Percentiles rank a stretch among this genome's conserved stretches.
phyloP scores from a whole-genome alignment of 23 red algal species.

The Pyropia yezoensis region DNA sequence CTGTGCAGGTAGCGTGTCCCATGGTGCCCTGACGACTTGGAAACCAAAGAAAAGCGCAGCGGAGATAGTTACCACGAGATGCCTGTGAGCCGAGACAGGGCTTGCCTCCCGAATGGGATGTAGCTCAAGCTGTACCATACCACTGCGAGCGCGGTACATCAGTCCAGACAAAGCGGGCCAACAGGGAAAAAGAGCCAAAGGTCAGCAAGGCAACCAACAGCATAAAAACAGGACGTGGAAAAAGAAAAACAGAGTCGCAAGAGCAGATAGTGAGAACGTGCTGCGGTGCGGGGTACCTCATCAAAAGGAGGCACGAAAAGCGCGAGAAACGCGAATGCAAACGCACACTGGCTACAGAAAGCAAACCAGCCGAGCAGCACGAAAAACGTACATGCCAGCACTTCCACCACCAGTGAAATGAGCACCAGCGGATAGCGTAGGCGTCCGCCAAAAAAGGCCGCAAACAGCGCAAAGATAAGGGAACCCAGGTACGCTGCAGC shows the following conservation, averaged over 20 bases:
- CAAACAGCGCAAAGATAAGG: conserved; percentile 62
- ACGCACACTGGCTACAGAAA: too few species aligned
- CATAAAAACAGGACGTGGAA: background rate
- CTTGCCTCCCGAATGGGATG: conserved; percentile 57
- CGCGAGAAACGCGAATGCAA: too few species aligned
- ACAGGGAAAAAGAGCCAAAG: background rate
- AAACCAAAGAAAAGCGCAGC: too few species aligned
- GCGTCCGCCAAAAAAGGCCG: conserved; percentile 54
- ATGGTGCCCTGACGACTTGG: too few species aligned
- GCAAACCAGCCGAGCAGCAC: background rate
- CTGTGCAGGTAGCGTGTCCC: too few species aligned
- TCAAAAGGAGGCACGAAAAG: too few species aligned
- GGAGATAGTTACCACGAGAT: background rate
- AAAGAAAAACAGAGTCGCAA: background rate
- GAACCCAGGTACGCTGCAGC: conserved; percentile 46
- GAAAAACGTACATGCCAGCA: conserved; percentile 42
- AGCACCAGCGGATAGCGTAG: conserved; percentile 73
- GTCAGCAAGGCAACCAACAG: background rate
- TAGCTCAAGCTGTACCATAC: conserved; percentile 66
- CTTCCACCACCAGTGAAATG: conserved; percentile 55
- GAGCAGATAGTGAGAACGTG: background rate
- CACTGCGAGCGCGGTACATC: conserved; percentile 8
- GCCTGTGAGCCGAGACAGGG: conserved; percentile 35
- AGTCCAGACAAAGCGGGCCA: conserved; percentile 2
- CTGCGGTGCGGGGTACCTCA: background rate